Evolutionary conservation across 805 yeast species (phyloP), one percentile per base, ranked within the genome.

Genomic region (Myxozyma melibiosi): DNA sequence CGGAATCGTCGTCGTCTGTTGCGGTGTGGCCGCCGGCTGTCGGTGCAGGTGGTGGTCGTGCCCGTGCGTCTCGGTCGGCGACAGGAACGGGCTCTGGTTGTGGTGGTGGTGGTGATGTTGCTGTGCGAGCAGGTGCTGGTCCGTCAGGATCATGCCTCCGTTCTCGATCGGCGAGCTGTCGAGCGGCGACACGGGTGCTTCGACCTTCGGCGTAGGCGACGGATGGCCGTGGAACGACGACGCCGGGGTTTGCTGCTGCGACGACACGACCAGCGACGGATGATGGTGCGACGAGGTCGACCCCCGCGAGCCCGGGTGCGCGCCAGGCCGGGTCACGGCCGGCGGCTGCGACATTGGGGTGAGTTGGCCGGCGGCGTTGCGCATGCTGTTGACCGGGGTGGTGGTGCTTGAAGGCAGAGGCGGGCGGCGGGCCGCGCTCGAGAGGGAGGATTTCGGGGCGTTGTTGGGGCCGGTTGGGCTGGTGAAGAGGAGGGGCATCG

Each of bases 401-500:
- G 43, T 40, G n/a, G 40, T 18, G 38, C 20, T 46, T 9, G n/a
- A 11, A 4, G 40, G 42, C 6, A 22, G 37, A 13, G 42, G 6
- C 42, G 51, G 18, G 39, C 20, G 28, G 20, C 20, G 20, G 18
- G 16, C 18, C 33, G 14, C 18, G 31, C 22, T 5, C 42, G 34
- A 14, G 40, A 16, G n/a, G 44, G 44, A 4, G 11, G n/a, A n/a
- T n/a, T n/a, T 39, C 42, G 42, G 42, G 13, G 24, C 47, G n/a
- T 51, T 51, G 42, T 46, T 42, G 8, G 43, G 53, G 13, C 52
- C 54, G 14, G 52, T 45, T 2, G 55, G 55, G 39, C 55, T 51
- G 14, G 60, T 55, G 45, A 55, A 45, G 16, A 55, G 47, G 22
- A 55, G 13, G 8, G 60, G 60, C 49, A 54, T 46, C 7, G 28